phyloP scores from a whole-genome alignment of 345 rosid species.

The Linum tenue region DNA sequence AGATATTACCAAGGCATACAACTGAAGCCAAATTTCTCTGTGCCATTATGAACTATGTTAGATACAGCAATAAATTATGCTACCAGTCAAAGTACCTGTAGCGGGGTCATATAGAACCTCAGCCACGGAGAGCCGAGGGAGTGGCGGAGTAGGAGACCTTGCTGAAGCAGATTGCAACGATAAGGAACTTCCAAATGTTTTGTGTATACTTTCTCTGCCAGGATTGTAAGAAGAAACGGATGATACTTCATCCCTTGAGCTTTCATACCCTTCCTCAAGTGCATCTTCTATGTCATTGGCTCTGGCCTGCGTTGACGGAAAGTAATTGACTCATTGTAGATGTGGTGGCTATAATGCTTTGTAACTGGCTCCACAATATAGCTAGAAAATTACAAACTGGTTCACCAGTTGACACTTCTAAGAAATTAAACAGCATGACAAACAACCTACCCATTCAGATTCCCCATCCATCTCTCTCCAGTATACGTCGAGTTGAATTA shows the following conservation, averaged over 20 bases:
- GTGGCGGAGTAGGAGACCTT: constrained; percentile 47
- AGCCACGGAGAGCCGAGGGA: constrained; percentile 56
- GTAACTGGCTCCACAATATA: not conserved
- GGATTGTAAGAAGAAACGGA: constrained; percentile 79
- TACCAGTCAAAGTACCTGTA: constrained; percentile 31
- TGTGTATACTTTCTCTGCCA: constrained; percentile 49
- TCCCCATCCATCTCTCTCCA: constrained; percentile 97
- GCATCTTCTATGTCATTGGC: constrained; percentile 61
- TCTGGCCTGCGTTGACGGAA: constrained; percentile 41
- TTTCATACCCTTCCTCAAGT: constrained; percentile 78
- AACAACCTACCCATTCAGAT: constrained; percentile 79
- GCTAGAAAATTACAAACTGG: not conserved
- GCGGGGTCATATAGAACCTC: constrained; percentile 54
- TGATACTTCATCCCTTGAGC: constrained; percentile 83
- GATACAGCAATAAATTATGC: not conserved
- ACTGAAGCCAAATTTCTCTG: not conserved
- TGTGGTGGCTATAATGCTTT: not conserved
- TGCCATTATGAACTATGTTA: not conserved
- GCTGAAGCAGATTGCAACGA: constrained; percentile 62
- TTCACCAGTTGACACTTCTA: not conserved
- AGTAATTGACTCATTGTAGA: constrained; percentile 3
- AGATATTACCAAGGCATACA: not conserved
- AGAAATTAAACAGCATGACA: constrained; percentile 11
- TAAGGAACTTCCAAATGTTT: constrained; percentile 64
- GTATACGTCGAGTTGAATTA: constrained; percentile 60